A percentile compares a stretch with the other conserved stretches of the same genome.
Conservation (phyloP, 768 basidiomycete genomes). For the Megacollybia marginata region DNA sequence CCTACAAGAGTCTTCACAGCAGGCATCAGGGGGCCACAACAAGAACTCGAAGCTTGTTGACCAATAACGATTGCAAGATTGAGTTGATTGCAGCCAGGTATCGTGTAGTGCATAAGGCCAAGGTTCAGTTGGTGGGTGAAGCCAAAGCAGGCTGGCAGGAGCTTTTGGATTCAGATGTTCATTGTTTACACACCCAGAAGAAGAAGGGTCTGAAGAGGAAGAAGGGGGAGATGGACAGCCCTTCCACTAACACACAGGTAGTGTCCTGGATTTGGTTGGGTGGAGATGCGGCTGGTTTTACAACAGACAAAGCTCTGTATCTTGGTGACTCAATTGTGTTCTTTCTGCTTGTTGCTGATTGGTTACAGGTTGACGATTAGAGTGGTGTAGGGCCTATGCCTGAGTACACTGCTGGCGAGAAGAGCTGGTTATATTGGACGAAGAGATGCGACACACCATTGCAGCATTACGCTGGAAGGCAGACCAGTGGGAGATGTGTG, state of each 20-base stretch:
- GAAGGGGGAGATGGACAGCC: background rate
- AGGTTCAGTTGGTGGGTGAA: background rate
- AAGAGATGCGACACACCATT: slow-evolving; percentile 1
- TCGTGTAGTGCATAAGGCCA: background rate
- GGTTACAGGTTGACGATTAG: slow-evolving; percentile 2
- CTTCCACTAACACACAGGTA: too few species aligned
- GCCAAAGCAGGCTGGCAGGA: background rate
- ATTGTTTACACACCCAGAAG: too few species aligned
- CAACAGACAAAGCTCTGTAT: background rate
- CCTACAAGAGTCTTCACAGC: background rate
- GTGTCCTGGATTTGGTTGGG: too few species aligned
- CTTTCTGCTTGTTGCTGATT: background rate
- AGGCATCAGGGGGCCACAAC: slow-evolving; percentile 2
- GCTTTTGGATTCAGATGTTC: background rate
- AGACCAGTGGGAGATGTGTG: slow-evolving; percentile 2
- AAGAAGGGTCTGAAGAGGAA: background rate
- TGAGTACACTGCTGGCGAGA: slow-evolving; percentile 5
- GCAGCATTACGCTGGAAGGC: slow-evolving; percentile 4
- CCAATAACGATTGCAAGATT: background rate
- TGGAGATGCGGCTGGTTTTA: background rate
- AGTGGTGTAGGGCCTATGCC: slow-evolving; percentile 7
- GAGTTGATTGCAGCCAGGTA: background rate
- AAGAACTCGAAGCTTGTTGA: background rate
- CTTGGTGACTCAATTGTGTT: background rate
- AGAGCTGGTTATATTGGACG: slow-evolving; percentile 7